Evolutionary conservation across 169 alveolate species (phyloP).

Genomic region (Plasmodium yoelii): DNA sequence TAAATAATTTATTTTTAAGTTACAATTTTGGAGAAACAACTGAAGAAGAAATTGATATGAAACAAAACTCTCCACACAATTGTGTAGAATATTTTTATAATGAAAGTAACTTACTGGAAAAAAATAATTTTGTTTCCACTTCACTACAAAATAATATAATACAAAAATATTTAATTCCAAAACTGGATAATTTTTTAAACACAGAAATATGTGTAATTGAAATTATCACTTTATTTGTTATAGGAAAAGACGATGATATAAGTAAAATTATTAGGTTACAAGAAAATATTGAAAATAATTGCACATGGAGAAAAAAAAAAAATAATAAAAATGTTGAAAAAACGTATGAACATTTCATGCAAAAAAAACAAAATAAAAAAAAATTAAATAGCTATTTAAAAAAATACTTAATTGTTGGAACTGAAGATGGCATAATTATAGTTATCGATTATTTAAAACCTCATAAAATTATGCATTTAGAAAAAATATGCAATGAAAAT

Average conservation of each 20-base stretch:
- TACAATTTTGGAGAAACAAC: neutral
- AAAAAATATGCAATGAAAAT: slow-evolving; percentile 20
- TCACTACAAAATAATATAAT: neutral
- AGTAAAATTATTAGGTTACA: slow-evolving; percentile 15
- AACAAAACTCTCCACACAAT: neutral
- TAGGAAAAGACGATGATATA: slow-evolving; percentile 16
- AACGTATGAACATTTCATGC: neutral
- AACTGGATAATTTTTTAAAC: neutral
- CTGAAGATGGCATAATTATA: slow-evolving; percentile 37
- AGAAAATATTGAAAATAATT: neutral
- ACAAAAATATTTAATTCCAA: neutral
- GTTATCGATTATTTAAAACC: slow-evolving; percentile 36
- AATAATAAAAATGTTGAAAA: neutral
- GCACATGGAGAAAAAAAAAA: slow-evolving; percentile 2
- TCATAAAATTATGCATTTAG: slow-evolving; percentile 38
- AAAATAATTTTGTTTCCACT: neutral
- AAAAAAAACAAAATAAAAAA: slow-evolving; percentile 8
- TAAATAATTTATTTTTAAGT: neutral
- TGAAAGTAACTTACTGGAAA: neutral
- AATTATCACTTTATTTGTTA: slow-evolving; percentile 14
- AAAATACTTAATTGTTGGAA: slow-evolving; percentile 37
- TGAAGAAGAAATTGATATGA: neutral
- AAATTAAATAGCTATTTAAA: neutral
- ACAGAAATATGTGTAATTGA: slow-evolving; percentile 38
- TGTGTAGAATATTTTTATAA: neutral